A percentile compares a stretch with the other conserved stretches of the same genome.
Conservation (phyloP, 164 flowering plant genomes). For the Vitis rotundifolia region DNA sequence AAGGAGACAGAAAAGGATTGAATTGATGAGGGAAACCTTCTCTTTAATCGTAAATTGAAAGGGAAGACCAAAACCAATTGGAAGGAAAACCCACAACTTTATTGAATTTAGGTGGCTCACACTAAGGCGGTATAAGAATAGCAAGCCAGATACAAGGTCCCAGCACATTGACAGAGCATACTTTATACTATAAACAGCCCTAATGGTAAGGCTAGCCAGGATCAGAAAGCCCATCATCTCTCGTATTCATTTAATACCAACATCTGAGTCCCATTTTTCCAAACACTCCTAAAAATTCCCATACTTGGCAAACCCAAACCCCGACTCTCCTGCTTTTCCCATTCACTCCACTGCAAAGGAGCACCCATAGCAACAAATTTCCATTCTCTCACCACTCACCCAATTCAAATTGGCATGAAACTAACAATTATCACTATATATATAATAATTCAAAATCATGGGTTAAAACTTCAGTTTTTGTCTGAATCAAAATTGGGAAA, state of each 20-base stretch:
- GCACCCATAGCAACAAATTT: not conserved
- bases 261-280: too few relatives aligned
- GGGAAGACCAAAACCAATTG: not conserved
- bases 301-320: not conserved
- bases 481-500: too few relatives aligned
- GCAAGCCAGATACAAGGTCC: not conserved
- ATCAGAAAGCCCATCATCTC: not conserved
- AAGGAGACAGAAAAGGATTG: not conserved
- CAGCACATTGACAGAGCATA: conserved; percentile 7
- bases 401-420: not conserved
- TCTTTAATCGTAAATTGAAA: not conserved
- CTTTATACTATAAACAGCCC: not conserved
- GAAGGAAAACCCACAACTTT: conserved; percentile 1
- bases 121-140: not conserved
- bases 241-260: too few relatives aligned
- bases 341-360: not conserved
- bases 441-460: too few relatives aligned
- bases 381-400: not conserved
- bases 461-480: too few relatives aligned
- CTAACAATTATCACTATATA: too few relatives aligned
- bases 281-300: not conserved
- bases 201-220: conserved; percentile 5
- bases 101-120: conserved; percentile 1
- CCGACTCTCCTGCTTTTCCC: not conserved
- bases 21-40: not conserved